Evolutionary conservation across 2,329 filamentous ascomycete genomes (phyloP), one percentile per base, ranked within the genome.

Genomic region (Anthostomella pinea): DNA sequence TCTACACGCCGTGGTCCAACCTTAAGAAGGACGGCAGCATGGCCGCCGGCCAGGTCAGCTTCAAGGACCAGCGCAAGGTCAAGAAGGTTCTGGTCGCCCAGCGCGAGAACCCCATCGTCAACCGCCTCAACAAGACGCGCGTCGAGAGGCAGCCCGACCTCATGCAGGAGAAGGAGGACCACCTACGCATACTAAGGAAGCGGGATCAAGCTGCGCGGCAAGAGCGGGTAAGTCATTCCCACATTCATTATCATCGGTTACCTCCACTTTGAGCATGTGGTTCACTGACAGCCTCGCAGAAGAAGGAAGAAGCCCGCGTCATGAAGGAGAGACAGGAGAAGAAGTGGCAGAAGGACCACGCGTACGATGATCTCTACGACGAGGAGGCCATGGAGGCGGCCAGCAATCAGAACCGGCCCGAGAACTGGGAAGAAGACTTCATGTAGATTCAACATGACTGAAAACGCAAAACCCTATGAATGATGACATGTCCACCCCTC

Each of bases 1-100:
- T 98, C 57, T 98, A 98, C 69, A 98, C 93, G 4, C 93, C 93
- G 6, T 97, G 93, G 89, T 85, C 87, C 28, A 98, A 98, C 62
- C 76, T 98, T 21, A 85, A 87, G 61, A 98, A 98, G 61, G 88
- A 94, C 58, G 91, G 90, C 19, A 87, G 84, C 62, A 98, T 98
- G 93, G 90, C 87, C 13, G 83, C 84, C 3, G 93, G 93, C 15
- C 93, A 98, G 61, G 93, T 98, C 35, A 84, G 86, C 46, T 98
- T 97, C 71, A 90, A 95, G 59, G 87, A 96, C 64, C 77, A 75
- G 25, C 88, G 87, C 55, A 83, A 83, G 66, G 89, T 96, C 47
- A 90, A 85, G 67, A 83, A 83, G 51, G 70, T 95, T 39, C 79
- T 94, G 39, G 85, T 98, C 11, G 63, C 80, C 8, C 75, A 83